Base-by-base conservation (phyloP, 805 yeast genomes). In the Komagataella mondaviorum region DNA sequence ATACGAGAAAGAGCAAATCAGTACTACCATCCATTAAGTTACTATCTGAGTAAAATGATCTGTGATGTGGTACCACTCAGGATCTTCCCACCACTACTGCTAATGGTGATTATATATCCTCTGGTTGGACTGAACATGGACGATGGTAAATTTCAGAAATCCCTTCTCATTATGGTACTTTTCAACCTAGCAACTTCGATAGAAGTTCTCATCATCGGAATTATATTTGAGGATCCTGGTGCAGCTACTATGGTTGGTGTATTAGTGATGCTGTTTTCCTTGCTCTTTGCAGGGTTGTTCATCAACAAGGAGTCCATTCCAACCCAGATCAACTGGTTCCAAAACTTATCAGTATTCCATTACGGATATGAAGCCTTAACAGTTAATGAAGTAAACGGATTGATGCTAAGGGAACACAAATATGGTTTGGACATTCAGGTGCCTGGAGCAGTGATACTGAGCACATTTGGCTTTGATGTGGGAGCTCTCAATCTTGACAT, bases 401-500 rank as follows among this genome's bases (percentile, higher is more conserved):
- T 93, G 62, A 81, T 88, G 12, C 72, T 93, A 59, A 80, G 79
- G 55, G 99, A 93, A 63, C 83, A 80, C 63, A 93, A 93, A 67
- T 91, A 84, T 61, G 99, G 99, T 0, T 74, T 93, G 46, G 85
- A 90, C 47, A 91, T 93, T 59, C 96, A 89, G 65, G 95, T 93
- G 14, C 99, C 99, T 0, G 99, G 99, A 8, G 98, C 99, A 2
- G 95, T 96, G 1, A 93, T 93, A 52, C 73, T 93, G 58, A 86
- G 95, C 57, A 88, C 98, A 0, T 93, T 93, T 71, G 99, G 99
- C 0, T 93, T 93, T 65, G 78, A 87, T 56, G 91, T 88, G 12
- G 79, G 81, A 22, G 93, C 90, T 2, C 76, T 86, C 51, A 66
- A 78, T 65, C 71, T 71, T 43, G 98, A 93, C 63, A 73, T 83